Base-by-base conservation (phyloP, 2,329 filamentous ascomycete genomes). In the Lomentospora prolificans region DNA sequence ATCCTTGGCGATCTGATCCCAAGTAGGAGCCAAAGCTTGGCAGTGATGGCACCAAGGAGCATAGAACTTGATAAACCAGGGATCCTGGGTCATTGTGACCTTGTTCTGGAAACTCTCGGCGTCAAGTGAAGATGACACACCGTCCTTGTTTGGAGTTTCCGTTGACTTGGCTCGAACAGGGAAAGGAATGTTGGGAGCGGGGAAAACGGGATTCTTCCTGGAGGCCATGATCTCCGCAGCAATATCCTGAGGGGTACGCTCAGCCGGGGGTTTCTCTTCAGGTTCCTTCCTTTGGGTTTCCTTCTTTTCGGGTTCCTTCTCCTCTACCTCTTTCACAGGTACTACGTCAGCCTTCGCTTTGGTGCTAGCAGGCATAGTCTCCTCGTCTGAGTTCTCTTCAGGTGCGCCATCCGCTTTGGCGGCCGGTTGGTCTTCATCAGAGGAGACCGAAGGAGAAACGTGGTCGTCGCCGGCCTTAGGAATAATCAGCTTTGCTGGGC, bases 51-150 rank as follows among this genome's bases (percentile, higher is more conserved):
- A 99, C 94, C 92, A 97, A 4, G 94, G 95, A 17, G 90, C 91
- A 68, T 96, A 97, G 69, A 99, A 97, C 71, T 99, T 99, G 77
- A 99, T 84, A 66, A 99, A 96, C 94, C 94, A 99, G 4, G 91
- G 86, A 60, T 97, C 90, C 60, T 88, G 83, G 0, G 90, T 90
- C 67, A 85, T 87, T 3, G 90, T 95, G 50, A 99, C 91, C 36
- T 86, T 75, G 57, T 81, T 84, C 67, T 95, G 86, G 74, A 99
- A 99, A 60, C 77, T 89, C 66, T 96, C 90, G 0, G 88, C 85
- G 2, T 84, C 90, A 54, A 99, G 78, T 5, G 84, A 72, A 31
- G 90, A 76, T 5, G 90, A 95, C 14, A 79, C 75, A 5, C 94
- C 94, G 41, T 85, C 77, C 3, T 82, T 80, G 62, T 99, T 97